Evolutionary conservation across 768 basidiomycete species (phyloP).

Genomic region (Phaffia australis): DNA sequence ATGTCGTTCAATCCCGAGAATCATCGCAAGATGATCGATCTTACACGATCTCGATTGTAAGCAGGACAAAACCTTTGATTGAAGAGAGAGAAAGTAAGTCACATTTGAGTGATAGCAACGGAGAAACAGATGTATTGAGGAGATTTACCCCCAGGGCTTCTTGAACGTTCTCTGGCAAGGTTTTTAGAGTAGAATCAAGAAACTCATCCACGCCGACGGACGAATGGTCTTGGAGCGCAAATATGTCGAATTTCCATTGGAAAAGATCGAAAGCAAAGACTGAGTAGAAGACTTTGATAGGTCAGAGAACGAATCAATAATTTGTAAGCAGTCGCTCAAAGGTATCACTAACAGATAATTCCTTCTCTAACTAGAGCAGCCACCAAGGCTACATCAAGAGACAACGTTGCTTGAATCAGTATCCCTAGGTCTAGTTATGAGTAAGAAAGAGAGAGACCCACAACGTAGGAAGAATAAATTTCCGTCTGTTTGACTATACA

Average conservation of each 20-base stretch:
- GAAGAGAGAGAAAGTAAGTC: background rate
- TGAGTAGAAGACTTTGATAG: background rate
- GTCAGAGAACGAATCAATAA: background rate
- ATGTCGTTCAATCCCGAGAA: background rate
- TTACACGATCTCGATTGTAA: slow-evolving; percentile 9
- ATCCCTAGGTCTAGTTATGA: too few relatives aligned
- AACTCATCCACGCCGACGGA: background rate
- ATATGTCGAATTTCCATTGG: background rate
- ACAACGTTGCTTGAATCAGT: background rate
- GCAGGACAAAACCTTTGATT: slow-evolving; percentile 15
- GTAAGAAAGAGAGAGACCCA: background rate
- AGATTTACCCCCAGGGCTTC: background rate
- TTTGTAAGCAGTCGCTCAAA: too few relatives aligned
- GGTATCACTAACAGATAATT: too few relatives aligned
- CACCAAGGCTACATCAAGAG: too few relatives aligned
- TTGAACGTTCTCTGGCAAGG: background rate
- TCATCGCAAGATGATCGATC: background rate
- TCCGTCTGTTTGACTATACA: slow-evolving; percentile 5
- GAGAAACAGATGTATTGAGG: background rate
- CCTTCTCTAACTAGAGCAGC: too few relatives aligned
- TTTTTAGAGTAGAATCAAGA: background rate
- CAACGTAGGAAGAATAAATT: background rate
- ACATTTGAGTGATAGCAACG: too few relatives aligned
- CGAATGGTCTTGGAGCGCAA: background rate
- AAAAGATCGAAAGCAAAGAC: background rate